Conservation (phyloP, 495 filamentous ascomycete genomes). For the Bryoglossum gracile region DNA sequence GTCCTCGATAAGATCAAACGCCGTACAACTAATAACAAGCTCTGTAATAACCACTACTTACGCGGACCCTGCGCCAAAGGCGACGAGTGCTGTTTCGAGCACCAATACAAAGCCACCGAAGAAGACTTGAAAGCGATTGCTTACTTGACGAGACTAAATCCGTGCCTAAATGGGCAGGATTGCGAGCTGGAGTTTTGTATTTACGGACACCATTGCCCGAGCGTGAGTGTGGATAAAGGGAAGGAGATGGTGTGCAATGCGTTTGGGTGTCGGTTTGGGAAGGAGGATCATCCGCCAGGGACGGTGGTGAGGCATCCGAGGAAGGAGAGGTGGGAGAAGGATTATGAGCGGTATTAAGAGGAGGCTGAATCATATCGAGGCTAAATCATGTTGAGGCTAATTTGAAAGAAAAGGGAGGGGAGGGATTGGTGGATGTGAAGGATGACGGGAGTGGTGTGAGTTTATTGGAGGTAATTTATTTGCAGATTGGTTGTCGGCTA, state of each 20-base stretch:
- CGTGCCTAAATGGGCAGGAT: constrained; percentile 64
- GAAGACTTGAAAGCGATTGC: constrained; percentile 61
- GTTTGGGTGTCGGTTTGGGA: constrained; percentile 39
- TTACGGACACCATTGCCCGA: constrained; percentile 59
- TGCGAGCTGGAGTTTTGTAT: constrained; percentile 76
- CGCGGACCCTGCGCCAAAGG: constrained; percentile 66
- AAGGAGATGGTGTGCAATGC: constrained; percentile 34
- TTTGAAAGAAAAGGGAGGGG: no score
- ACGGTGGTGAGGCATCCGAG: constrained; percentile 36
- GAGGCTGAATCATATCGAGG: background rate
- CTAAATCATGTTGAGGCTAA: no score
- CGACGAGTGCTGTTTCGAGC: constrained; percentile 66
- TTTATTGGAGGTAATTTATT: no score
- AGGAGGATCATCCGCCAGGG: constrained; percentile 42
- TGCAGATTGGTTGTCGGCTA: no score
- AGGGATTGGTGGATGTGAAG: no score
- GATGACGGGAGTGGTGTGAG: no score
- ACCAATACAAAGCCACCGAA: constrained; percentile 60
- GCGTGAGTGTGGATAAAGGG: constrained; percentile 16
- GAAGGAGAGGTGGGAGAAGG: constrained; percentile 21
- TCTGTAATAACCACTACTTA: constrained; percentile 82
- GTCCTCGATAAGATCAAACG: constrained; percentile 70
- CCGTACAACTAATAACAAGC: constrained; percentile 64
- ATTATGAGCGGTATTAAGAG: constrained; percentile 16
- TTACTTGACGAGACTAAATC: constrained; percentile 68